Base-by-base conservation (phyloP, 768 basidiomycete genomes). In the Phylloporus sp. region DNA sequence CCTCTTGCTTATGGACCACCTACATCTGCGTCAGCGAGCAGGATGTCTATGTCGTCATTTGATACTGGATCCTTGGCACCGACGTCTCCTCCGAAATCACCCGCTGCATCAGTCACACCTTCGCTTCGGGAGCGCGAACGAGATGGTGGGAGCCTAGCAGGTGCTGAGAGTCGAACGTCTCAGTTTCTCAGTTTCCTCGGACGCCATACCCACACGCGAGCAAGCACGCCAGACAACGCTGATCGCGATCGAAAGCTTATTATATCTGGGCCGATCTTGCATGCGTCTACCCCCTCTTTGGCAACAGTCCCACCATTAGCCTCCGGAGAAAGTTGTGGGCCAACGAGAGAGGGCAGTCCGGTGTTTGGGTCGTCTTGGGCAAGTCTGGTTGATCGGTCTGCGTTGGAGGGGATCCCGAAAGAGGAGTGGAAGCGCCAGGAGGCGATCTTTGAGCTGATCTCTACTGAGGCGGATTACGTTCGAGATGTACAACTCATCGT, bases 371-470 rank as follows among this genome's bases (percentile, higher is more conserved):
- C 93, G 81, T 93, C 92, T 0, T 98, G 95, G 95, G 85, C 91
- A 8, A 95, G 93, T 66, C 71, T 97, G 45, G 86, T 97, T 0
- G 90, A 97, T 60, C 84, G 84, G 56, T 80, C 84, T 29, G 91
- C 89, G 0, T 68, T 97, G 20, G 87, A 87, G 27, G 91, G 82
- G 6, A 85, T 97, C 39, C 88, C 91, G 1, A 65, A 77, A 1
- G 73, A 74, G 22, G 95, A 98, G 66, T 78, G 95, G 40, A 85
- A 84, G 52, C 78, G 95, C 48, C 95, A 97, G 70, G 95, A 98
- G 76, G 87, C 91, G 0, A 95, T 97, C 46, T 98, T 97, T 59
- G 95, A 99, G 71, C 77, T 98, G 47, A 95, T 98, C 58, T 79
- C 79, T 6, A 98, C 95, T 0, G 95, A 99, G 67, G 79, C 76